These are phyloP conservation scores for Zanthoxylum bungeanum DNA, from an alignment of 345 rosid genomes.

Conservation along the genomic window DNA sequence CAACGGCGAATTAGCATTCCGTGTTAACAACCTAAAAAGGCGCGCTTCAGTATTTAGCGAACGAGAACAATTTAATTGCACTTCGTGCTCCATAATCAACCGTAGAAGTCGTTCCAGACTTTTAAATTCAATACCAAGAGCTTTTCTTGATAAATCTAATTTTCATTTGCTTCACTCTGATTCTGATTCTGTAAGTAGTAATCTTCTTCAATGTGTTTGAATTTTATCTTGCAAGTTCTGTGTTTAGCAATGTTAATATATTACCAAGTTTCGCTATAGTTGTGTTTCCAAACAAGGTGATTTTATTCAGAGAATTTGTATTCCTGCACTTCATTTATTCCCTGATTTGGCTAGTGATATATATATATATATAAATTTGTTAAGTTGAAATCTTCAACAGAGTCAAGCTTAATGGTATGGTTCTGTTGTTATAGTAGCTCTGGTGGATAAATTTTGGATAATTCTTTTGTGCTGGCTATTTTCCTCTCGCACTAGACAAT, in stretches of 20 bases:
- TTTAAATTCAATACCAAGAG: constrained; percentile 35
- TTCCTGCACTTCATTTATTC: background rate
- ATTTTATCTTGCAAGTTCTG: background rate
- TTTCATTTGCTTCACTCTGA: constrained; percentile 35
- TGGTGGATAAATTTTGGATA: background rate
- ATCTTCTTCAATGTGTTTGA: background rate
- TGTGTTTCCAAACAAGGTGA: background rate
- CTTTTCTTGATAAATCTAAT: constrained; percentile 56
- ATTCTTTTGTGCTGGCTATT: background rate
- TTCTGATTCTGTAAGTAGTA: constrained; percentile 52
- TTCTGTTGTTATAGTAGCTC: background rate
- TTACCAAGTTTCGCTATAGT: background rate
- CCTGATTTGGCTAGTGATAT: background rate
- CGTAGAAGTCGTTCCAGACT: constrained; percentile 31
- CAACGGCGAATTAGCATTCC: constrained; percentile 21
- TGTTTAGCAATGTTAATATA: too few species aligned
- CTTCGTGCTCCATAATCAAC: constrained; percentile 42
- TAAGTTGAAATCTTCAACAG: background rate
- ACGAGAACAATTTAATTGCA: constrained; percentile 33
- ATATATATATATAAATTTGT: background rate
- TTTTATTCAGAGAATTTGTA: background rate
- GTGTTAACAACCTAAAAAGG: constrained; percentile 38
- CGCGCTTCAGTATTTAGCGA: constrained; percentile 28
- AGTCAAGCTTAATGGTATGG: background rate
- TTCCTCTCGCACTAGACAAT: background rate